Conservation (phyloP, 2,329 filamentous ascomycete species). For the Botrytis elliptica region DNA sequence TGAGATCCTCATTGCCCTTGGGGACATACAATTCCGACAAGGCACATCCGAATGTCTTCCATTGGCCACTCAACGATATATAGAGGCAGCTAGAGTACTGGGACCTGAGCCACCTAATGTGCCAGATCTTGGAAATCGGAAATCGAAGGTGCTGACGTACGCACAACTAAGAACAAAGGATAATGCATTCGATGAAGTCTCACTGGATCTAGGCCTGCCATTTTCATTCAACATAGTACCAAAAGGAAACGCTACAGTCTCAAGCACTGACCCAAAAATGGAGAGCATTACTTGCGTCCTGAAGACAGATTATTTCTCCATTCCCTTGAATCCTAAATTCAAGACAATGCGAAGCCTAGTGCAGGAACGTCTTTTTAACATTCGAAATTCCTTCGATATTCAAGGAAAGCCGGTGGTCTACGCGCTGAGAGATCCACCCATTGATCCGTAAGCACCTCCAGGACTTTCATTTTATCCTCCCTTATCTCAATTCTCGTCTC, state of each 20-base stretch:
- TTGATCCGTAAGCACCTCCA: not conserved
- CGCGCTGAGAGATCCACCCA: not conserved
- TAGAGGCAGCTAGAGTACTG: slow-evolving; percentile 35
- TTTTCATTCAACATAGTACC: not conserved
- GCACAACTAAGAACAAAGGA: not conserved
- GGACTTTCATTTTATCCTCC: too few relatives aligned
- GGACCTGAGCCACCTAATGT: slow-evolving; percentile 24
- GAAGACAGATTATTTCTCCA: not conserved
- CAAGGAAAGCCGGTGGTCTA: not conserved
- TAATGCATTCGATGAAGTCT: not conserved
- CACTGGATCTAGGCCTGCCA: not conserved
- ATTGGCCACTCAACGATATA: slow-evolving; percentile 36
- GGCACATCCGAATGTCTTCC: slow-evolving; percentile 37
- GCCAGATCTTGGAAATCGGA: not conserved
- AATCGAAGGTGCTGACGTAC: not conserved
- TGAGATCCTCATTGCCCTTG: slow-evolving; percentile 37
- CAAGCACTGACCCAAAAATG: not conserved
- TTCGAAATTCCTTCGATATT: slow-evolving; percentile 5
- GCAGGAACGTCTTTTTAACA: not conserved
- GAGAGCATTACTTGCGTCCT: not conserved
- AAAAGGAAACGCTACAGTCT: not conserved
- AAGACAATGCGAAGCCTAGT: slow-evolving; percentile 4
- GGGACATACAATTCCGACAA: slow-evolving; percentile 38
- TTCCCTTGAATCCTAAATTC: not conserved
- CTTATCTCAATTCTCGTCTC: too few relatives aligned